A percentile compares a stretch with the other conserved stretches of the same genome.
Evolutionary conservation across 129 eudicot species (phyloP).

Genomic region (Sambucus nigra): DNA sequence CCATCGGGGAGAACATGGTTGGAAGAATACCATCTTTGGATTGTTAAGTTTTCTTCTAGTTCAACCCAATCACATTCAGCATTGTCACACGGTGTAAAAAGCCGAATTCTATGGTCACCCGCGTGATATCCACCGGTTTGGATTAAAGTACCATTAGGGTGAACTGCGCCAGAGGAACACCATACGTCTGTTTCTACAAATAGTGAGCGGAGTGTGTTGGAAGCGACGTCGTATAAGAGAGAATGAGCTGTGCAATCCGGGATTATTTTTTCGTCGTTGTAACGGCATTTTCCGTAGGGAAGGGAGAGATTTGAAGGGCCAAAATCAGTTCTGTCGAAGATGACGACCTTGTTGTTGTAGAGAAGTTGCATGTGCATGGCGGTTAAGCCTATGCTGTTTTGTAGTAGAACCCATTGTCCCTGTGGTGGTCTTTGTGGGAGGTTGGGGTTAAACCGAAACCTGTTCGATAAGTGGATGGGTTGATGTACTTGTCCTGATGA

Average conservation of each 20-base stretch:
- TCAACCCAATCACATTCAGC: conserved; percentile 62
- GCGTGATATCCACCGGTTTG: conserved; percentile 67
- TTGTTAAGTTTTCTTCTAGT: conserved; percentile 21
- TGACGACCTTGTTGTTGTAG: conserved; percentile 58
- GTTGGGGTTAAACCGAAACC: background rate
- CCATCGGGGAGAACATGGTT: conserved; percentile 69
- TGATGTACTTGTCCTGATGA: conserved; percentile 10
- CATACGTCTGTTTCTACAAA: conserved; percentile 53
- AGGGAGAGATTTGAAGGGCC: conserved; percentile 62
- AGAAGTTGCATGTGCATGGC: conserved; percentile 99
- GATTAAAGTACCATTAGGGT: conserved; percentile 45
- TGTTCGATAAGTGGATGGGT: background rate
- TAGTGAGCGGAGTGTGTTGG: conserved; percentile 69
- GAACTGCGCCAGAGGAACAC: conserved; percentile 80
- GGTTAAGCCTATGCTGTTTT: conserved; percentile 45
- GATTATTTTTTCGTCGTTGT: conserved; percentile 23
- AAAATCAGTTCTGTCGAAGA: conserved; percentile 82
- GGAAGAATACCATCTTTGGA: conserved; percentile 60
- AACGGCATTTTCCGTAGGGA: conserved; percentile 35
- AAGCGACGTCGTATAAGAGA: conserved; percentile 47
- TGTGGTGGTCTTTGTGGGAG: background rate
- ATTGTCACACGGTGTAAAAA: conserved; percentile 44
- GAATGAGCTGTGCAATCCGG: conserved; percentile 79
- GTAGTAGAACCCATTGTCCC: conserved; percentile 59
- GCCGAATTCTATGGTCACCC: conserved; percentile 51